Evolutionary conservation across 257 asterid species (phyloP), one percentile per base, ranked within the genome.

Genomic region (Vinca minor): DNA sequence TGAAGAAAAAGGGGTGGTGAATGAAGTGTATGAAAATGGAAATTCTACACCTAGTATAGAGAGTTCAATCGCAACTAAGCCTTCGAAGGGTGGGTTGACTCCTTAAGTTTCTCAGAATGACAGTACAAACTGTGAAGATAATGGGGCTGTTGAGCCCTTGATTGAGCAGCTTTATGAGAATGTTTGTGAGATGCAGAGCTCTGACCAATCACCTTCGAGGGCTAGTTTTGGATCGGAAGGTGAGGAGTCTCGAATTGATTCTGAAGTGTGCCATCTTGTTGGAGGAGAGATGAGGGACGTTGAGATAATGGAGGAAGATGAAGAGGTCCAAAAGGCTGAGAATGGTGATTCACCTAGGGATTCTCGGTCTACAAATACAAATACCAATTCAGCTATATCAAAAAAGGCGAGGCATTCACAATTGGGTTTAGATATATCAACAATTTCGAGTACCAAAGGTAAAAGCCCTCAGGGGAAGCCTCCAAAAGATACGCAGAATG

Each of bases 171-270:
- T 88, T 39, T 91, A 91, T 68, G 92, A 85, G 26, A 88, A 86
- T 48, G 96, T 88, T 25, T 91, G 85, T 71, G 98, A 91, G 79
- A 86, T 91, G 95, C 98, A 89, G 77, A 91, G 98, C 67, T 91
- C 98, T 41, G 98, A 91, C 62, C 95, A 76, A 18, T 91, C 98
- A 4, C 96, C 96, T 4, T 91, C 96, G 0, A 88, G 96, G 84
- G 79, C 59, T 46, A 91, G 98, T 70, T 82, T 84, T 58, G 90
- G 96, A 78, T 91, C 98, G n/a, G 95, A 91, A 34, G 96, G 96
- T 15, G 96, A 88, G 20, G 96, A 88, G 52, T 91, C 98, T 25
- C 76, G 91, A 62, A 86, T 91, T 56, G 98, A 91, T 71, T 88
- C 96, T 0, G 96, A 91, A 76, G 58, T 91, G 58, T 68, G 95